Evolutionary conservation across 2,329 filamentous ascomycete genomes (phyloP), one percentile per base, ranked within the genome.

Genomic region (Claviceps spartinae): DNA sequence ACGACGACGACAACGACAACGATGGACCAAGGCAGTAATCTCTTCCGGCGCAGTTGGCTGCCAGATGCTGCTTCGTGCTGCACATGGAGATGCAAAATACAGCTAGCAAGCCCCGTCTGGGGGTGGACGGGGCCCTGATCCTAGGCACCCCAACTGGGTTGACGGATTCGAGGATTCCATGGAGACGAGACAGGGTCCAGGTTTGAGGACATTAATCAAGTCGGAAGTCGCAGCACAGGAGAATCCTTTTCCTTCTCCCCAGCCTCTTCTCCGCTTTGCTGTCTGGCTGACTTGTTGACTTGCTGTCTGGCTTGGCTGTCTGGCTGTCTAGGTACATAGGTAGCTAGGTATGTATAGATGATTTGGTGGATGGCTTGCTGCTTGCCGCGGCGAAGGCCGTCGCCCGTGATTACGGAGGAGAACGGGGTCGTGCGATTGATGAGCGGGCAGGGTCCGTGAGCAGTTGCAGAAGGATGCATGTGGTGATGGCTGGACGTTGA

Each of bases 111-210:
- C 49, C 26, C 50, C 22, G 47, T 52, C 47, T 26, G 50, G 47
- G 48, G 52, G 41, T 47, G 38, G 11, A 42, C n/a, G 41, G 49
- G 47, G 22, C 40, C 42, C 44, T 47, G 52, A 50, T 50, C 34
- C 37, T 48, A 30, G 49, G 36, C 34, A 24, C 30, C 49, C 52
- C 51, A 47, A 43, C 49, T 26, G 44, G 42, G 36, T 11, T 47
- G 50, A 43, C 41, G 52, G 34, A 52, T 50, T 47, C 22, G 52
- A 51, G 48, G 47, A 52, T 34, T 47, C 36, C 46, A 51, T 49
- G 50, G 49, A 50, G 53, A 50, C 53, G 18, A 20, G 50, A 50
- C 47, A 54, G 53, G 53, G 52, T 54, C 53, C 50, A 45, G 53
- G 53, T 48, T 52, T 42, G 26, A 50, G 43, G 36, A 49, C 50